Percentiles rank a stretch among this genome's conserved stretches.
Evolutionary conservation across 495 filamentous ascomycete species (phyloP).

Genomic region (Hypoxylon fragiforme): DNA sequence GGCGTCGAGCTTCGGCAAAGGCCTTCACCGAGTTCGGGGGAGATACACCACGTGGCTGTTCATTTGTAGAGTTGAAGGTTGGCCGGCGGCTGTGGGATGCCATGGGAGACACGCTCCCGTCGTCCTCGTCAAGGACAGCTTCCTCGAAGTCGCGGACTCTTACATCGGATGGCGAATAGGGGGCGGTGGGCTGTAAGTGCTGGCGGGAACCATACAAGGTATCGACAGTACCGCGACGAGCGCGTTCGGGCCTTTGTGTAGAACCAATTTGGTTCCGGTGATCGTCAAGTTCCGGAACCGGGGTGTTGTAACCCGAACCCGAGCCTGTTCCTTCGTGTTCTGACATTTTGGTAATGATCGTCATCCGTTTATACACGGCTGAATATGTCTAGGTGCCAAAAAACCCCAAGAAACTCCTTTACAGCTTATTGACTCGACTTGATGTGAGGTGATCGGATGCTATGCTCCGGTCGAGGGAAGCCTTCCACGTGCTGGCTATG

Average conservation of each 20-base stretch:
- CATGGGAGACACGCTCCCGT: slow-evolving; percentile 42
- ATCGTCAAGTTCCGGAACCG: slow-evolving; percentile 89
- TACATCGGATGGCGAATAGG: slow-evolving; percentile 37
- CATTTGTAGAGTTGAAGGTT: slow-evolving; percentile 48
- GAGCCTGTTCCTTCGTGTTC: slow-evolving; percentile 53
- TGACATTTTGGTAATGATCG: slow-evolving; percentile 53
- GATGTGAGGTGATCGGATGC: neutral
- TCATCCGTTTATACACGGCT: slow-evolving; percentile 10
- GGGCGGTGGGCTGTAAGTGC: slow-evolving; percentile 41
- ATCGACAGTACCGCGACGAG: slow-evolving; percentile 60
- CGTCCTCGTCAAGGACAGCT: slow-evolving; percentile 81
- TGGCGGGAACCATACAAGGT: slow-evolving; percentile 54
- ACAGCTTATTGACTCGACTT: neutral
- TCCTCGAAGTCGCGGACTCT: slow-evolving; percentile 66
- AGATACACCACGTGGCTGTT: slow-evolving; percentile 67
- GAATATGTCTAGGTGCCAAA: slow-evolving; percentile 8
- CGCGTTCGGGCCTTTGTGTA: slow-evolving; percentile 57
- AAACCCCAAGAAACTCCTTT: neutral
- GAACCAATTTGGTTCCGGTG: slow-evolving; percentile 80
- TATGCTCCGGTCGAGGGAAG: slow-evolving; percentile 17
- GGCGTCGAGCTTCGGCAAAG: slow-evolving; percentile 77
- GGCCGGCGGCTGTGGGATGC: slow-evolving; percentile 48
- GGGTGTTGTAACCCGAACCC: slow-evolving; percentile 66
- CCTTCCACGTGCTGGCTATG: slow-evolving; percentile 37
- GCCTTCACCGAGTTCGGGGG: slow-evolving; percentile 97